Percentiles rank a stretch among this genome's conserved stretches.
phyloP scores from a whole-genome alignment of 257 asterid species.

The Capsicum baccatum region DNA sequence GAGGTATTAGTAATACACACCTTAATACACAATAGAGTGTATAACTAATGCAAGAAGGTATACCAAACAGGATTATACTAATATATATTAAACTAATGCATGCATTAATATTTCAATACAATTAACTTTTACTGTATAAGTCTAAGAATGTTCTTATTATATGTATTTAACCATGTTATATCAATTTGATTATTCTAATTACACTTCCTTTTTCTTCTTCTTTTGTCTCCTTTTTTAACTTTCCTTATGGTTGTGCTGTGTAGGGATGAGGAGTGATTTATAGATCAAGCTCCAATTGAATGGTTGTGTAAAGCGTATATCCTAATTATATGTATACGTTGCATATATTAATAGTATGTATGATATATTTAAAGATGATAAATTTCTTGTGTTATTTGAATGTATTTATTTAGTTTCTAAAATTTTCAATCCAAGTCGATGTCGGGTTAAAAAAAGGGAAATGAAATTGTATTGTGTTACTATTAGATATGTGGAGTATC shows the following conservation, averaged over 20 bases:
- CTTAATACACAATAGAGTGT: too few relatives aligned
- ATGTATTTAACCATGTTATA: not conserved
- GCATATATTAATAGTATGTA: not conserved
- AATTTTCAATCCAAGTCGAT: not conserved
- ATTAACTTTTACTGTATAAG: too few relatives aligned
- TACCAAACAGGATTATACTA: too few relatives aligned
- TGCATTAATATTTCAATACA: too few relatives aligned
- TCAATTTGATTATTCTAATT: not conserved
- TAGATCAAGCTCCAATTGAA: not conserved
- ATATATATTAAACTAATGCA: too few relatives aligned
- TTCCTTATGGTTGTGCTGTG: not conserved
- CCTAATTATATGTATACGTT: not conserved
- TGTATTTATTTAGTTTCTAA: not conserved
- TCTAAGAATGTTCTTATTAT: not conserved
- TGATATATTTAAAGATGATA: not conserved
- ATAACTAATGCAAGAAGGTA: too few relatives aligned
- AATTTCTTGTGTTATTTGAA: not conserved
- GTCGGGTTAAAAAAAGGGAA: accelerated
- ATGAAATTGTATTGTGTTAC: not conserved
- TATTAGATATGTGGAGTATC: not conserved
- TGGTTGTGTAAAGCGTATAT: not conserved
- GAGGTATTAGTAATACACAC: too few relatives aligned
- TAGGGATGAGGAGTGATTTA: not conserved
- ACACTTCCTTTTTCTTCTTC: too few relatives aligned
- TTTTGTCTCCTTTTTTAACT: not conserved